Conservation (phyloP, 768 basidiomycete genomes). For the Mrakia blollopis region DNA sequence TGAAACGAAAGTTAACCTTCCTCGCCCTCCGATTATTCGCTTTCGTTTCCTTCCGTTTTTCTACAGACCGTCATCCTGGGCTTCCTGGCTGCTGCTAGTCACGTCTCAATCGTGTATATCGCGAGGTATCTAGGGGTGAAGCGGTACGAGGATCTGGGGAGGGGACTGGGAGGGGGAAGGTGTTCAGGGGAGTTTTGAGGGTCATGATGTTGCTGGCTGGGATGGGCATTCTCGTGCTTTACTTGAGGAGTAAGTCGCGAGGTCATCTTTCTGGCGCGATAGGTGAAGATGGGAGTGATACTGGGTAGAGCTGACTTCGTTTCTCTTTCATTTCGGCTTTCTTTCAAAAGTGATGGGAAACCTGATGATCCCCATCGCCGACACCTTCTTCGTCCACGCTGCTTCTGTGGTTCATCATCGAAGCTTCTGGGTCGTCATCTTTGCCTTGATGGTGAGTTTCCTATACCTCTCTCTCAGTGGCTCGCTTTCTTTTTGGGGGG, state of each 20-base stretch:
- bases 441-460: constrained; percentile 15
- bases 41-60: neutral
- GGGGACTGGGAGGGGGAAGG: constrained; percentile 14
- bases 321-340: neutral
- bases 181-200: neutral
- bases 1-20: neutral
- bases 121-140: constrained; percentile 30
- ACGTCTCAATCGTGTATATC: constrained; percentile 27
- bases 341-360: constrained; percentile 19
- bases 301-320: too few relatives aligned
- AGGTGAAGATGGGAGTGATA: neutral
- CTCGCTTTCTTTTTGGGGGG: too few relatives aligned
- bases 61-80: constrained; percentile 2
- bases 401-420: constrained; percentile 1
- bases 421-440: constrained; percentile 12
- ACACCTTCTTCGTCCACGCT: neutral
- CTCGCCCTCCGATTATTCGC: too few relatives aligned
- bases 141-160: constrained; percentile 29
- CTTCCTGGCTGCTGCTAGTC: constrained; percentile 20
- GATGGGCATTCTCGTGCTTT: constrained; percentile 21
- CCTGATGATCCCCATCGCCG: constrained; percentile 15
- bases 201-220: constrained; percentile 16
- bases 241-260: constrained; percentile 26
- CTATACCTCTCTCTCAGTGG: neutral
- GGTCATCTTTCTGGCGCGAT: neutral